Evolutionary conservation across 345 rosid species (phyloP), one percentile per base, ranked within the genome.

Genomic region (Melaleuca quinquenervia): DNA sequence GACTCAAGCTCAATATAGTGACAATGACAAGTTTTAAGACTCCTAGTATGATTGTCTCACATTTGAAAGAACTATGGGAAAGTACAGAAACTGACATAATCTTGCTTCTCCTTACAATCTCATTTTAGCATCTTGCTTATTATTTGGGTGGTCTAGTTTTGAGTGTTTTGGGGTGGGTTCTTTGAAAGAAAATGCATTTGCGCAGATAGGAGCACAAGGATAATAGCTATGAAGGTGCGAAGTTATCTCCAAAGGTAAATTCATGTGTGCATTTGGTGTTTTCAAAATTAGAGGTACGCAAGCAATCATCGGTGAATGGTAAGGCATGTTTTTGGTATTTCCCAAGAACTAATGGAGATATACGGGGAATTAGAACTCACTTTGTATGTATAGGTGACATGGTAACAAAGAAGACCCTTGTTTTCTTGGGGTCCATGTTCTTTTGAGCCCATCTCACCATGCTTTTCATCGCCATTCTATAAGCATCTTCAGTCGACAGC

Each of bases 361-460:
- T n/a, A 55, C 4, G 36, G 78, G 26, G 48, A 70, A 70, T 18
- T 8, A 36, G 78, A 18, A 49, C 55, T 82, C 90, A 95, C 99
- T 92, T 93, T 85, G 88, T 70, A 85, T 96, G 99, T 26, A 90
- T 83, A 27, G 99, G 98, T 51, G 99, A 92, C 95, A 89, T 88
- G 94, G 98, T 94, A 87, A 89, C 92, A 90, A 97, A 97, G 94
- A 96, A 96, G 87, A 94, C 92, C 1, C 88, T 86, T 20, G 98
- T 94, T 14, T 87, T 90, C 84, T 85, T 91, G 12, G 96, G 84
- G 88, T 97, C 91, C 20, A 96, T 86, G 84, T 94, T 97, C 82
- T 90, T 87, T 11, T 94, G 95, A 53, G 92, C 88, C 99, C 99
- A 97, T 3, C 88, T 90, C 20, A 87, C 87, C 99, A 96, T 96